Percentiles rank a stretch among this genome's conserved stretches.
These are phyloP conservation scores for Lactarius indigo DNA, from an alignment of 768 basidiomycete species.

Conservation along the genomic window DNA sequence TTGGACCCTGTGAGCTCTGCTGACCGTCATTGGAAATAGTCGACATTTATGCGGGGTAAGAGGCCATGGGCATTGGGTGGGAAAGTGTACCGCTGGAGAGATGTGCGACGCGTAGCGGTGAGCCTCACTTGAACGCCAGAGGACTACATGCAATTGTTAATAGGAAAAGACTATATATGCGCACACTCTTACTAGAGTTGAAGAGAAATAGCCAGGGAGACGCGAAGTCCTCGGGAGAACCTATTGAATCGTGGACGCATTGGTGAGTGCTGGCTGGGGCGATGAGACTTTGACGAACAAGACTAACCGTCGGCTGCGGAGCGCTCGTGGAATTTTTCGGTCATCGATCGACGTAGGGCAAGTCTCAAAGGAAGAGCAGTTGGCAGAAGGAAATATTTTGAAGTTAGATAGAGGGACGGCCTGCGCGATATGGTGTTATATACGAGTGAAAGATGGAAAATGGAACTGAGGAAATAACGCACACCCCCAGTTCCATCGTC, in stretches of 20 bases:
- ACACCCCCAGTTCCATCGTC: constrained; percentile 63
- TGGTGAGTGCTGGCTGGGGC: not conserved
- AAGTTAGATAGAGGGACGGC: constrained; percentile 56
- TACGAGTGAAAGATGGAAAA: constrained; percentile 1
- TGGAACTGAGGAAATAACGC: constrained; percentile 21
- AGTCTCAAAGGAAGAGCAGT: constrained; percentile 50
- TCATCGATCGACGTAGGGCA: constrained; percentile 47
- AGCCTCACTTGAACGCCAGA: constrained; percentile 56
- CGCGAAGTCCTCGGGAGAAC: constrained; percentile 56
- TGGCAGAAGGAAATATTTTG: constrained; percentile 53
- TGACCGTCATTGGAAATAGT: constrained; percentile 63
- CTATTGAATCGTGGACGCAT: constrained; percentile 31
- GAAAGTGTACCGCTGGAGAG: constrained; percentile 48
- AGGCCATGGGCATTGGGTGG: constrained; percentile 24
- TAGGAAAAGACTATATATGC: not conserved
- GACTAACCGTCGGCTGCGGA: constrained; percentile 46
- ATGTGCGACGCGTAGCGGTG: constrained; percentile 55
- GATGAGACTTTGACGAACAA: not conserved
- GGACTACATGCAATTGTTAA: constrained; percentile 35
- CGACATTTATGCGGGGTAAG: constrained; percentile 52
- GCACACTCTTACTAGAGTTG: constrained; percentile 44
- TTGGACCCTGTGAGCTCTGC: constrained; percentile 46
- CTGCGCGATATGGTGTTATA: constrained; percentile 30
- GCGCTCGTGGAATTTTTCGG: constrained; percentile 47
- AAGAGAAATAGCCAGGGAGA: constrained; percentile 66